A percentile compares a stretch with the other conserved stretches of the same genome.
phyloP scores from a whole-genome alignment of 1,139 yeast genomes.

The Kodamaea arcana region DNA sequence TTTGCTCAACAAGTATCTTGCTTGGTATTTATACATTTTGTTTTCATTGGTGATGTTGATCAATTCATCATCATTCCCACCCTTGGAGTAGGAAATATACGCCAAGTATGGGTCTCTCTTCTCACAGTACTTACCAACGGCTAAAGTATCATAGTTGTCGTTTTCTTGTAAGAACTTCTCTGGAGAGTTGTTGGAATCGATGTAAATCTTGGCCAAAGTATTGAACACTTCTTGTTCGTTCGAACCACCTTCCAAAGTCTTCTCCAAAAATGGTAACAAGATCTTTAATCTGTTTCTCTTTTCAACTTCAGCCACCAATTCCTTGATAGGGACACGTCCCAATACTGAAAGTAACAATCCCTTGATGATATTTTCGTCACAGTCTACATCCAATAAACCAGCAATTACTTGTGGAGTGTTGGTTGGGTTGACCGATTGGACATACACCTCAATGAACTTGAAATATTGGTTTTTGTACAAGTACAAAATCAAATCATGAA shows the following conservation, averaged over 20 bases:
- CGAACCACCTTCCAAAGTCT: conserved; percentile 81
- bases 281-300: conserved; percentile 91
- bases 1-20: conserved; percentile 83
- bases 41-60: conserved; percentile 92
- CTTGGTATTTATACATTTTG: conserved; percentile 98
- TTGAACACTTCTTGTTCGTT: conserved; percentile 90
- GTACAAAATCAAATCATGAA: conserved; percentile 89
- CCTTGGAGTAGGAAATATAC: conserved; percentile 94
- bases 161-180: conserved; percentile 95
- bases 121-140: conserved; percentile 98
- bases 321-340: conserved; percentile 91
- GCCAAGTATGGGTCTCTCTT: conserved; percentile 98
- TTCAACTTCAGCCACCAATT: conserved; percentile 90
- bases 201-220: conserved; percentile 94
- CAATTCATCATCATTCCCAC: conserved; percentile 85
- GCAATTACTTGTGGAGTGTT: conserved; percentile 97
- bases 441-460: conserved; percentile 95
- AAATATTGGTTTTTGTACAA: conserved; percentile 92
- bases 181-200: conserved; percentile 95
- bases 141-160: conserved; percentile 79
- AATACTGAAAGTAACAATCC: conserved; percentile 76
- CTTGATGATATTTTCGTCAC: conserved; percentile 88
- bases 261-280: conserved; percentile 87
- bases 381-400: conserved; percentile 92
- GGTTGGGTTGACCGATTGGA: conserved; percentile 93